These are phyloP conservation scores for Bipolaris oryzae DNA, from an alignment of 2,329 filamentous ascomycete genomes.

Conservation along the genomic window DNA sequence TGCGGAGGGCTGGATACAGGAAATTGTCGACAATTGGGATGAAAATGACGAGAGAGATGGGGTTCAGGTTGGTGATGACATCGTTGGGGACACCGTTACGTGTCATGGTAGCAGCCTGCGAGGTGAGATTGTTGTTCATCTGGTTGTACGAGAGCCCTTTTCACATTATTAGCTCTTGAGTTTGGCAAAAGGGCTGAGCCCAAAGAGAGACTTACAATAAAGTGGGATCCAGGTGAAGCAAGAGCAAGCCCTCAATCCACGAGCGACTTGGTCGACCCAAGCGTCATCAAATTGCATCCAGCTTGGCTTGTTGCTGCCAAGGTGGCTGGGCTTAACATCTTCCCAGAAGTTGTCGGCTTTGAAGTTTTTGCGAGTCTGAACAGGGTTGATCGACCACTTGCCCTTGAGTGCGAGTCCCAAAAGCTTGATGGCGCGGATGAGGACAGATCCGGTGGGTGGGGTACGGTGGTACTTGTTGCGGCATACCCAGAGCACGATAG, in stretches of 20 bases:
- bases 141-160: conserved; percentile 58
- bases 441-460: conserved; percentile 74
- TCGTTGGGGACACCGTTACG: conserved; percentile 74
- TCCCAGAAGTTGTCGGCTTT: conserved; percentile 68
- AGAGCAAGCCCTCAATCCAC: conserved; percentile 48
- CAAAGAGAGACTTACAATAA: conserved; percentile 37
- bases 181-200: not conserved
- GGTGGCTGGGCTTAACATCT: conserved; percentile 68
- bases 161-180: not conserved
- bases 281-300: conserved; percentile 87
- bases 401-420: conserved; percentile 67
- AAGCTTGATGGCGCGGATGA: conserved; percentile 69
- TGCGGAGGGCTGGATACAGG: conserved; percentile 59
- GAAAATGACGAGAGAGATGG: conserved; percentile 75
- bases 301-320: conserved; percentile 62
- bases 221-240: conserved; percentile 61
- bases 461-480: conserved; percentile 66
- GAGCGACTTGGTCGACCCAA: conserved; percentile 69
- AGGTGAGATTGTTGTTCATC: conserved; percentile 61
- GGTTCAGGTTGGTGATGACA: conserved; percentile 75
- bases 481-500: conserved; percentile 64
- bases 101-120: conserved; percentile 60
- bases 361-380: conserved; percentile 64
- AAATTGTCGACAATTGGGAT: conserved; percentile 67
- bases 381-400: conserved; percentile 66